phyloP scores from a whole-genome alignment of 495 filamentous ascomycete species.

The Neurospora terricola region DNA sequence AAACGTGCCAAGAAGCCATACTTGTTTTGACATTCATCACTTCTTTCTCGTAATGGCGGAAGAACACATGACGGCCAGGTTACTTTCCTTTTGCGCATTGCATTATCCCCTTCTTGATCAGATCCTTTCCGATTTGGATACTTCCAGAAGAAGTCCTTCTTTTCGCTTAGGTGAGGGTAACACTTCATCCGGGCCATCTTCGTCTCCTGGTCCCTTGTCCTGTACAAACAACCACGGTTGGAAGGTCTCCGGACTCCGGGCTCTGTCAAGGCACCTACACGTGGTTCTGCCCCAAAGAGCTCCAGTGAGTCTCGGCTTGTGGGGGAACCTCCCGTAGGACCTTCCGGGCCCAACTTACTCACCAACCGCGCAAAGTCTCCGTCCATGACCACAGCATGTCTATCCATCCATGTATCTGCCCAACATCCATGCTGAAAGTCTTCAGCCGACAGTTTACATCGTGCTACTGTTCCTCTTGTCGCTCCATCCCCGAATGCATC shows the following conservation, averaged over 20 bases:
- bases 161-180: not conserved
- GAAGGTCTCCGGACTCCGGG: not conserved
- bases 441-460: not conserved
- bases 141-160: not conserved
- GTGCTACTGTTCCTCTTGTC: fast-evolving
- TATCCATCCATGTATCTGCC: not conserved
- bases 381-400: not conserved
- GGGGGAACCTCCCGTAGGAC: not conserved
- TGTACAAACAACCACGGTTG: not conserved
- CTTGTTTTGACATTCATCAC: not conserved
- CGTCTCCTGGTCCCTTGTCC: not conserved
- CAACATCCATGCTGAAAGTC: not conserved
- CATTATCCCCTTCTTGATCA: not conserved
- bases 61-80: not conserved
- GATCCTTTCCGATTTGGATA: not conserved
- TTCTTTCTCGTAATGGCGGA: not conserved
- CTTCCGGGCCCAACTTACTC: no score
- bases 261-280: not conserved
- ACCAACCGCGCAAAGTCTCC: no score
- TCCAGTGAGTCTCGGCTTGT: not conserved
- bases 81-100: not conserved
- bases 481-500: not conserved
- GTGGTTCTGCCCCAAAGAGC: not conserved
- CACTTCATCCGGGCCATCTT: not conserved
- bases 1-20: not conserved